A percentile compares a stretch with the other conserved stretches of the same genome.
phyloP scores from a whole-genome alignment of 1,284 basidiomycete species.

The Apiotrichum brassicae region DNA sequence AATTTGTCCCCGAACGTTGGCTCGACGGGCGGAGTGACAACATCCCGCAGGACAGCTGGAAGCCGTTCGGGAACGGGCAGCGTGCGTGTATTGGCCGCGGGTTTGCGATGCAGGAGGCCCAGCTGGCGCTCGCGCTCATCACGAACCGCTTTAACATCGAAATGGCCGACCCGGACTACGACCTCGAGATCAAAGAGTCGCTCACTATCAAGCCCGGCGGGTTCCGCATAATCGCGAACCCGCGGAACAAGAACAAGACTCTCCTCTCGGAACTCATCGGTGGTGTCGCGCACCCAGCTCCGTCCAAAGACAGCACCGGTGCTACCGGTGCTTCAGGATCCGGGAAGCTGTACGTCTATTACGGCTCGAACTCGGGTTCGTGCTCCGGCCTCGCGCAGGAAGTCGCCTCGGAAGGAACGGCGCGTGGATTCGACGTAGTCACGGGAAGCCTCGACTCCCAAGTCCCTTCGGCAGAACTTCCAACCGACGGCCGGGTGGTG shows the following conservation, averaged over 20 bases:
- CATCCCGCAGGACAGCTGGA: slow-evolving; percentile 42
- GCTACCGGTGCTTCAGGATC: too few species aligned
- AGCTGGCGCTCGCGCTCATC: slow-evolving; percentile 47
- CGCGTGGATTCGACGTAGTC: slow-evolving; percentile 49
- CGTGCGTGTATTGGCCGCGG: slow-evolving; percentile 45
- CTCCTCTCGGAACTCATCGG: slow-evolving; percentile 13
- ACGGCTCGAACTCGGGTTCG: slow-evolving; percentile 51
- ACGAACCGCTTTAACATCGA: slow-evolving; percentile 51
- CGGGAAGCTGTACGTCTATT: slow-evolving; percentile 13
- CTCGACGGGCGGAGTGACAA: slow-evolving; percentile 53
- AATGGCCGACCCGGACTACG: slow-evolving; percentile 49
- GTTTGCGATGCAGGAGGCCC: slow-evolving; percentile 53
- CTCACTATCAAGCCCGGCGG: slow-evolving; percentile 52
- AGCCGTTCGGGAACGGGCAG: slow-evolving; percentile 26
- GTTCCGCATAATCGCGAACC: slow-evolving; percentile 48
- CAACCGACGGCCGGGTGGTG: slow-evolving; percentile 51
- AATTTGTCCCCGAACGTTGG: slow-evolving; percentile 49
- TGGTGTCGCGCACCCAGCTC: too few species aligned
- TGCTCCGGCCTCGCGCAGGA: slow-evolving; percentile 54
- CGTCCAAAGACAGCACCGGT: too few species aligned
- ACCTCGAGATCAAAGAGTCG: slow-evolving; percentile 50
- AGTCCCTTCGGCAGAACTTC: slow-evolving; percentile 43
- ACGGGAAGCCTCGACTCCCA: slow-evolving; percentile 50
- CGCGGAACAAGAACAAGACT: slow-evolving; percentile 29
- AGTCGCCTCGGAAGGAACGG: slow-evolving; percentile 48